Base-by-base conservation (phyloP, 495 filamentous ascomycete species). In the Xylaria acuta region DNA sequence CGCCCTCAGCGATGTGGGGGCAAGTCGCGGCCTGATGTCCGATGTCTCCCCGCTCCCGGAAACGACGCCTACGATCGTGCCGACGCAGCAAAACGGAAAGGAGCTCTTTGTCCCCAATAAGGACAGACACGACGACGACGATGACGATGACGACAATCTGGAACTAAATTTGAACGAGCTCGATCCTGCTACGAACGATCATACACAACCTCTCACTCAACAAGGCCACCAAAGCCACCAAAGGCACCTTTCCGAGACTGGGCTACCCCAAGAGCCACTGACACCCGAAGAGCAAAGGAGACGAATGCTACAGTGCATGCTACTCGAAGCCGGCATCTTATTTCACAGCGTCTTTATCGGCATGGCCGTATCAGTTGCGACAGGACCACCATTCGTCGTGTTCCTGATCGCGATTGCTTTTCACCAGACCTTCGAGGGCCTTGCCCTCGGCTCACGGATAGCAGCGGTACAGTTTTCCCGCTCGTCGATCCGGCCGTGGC, bases 341-440 rank as follows among this genome's bases (percentile, higher is more conserved):
- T 95, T 95, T 75, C 93, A 97, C 82, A 92, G 90, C 74, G 87
- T 97, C 49, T 97, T 97, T 76, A 97, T 97, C 75, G 93, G 93
- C 54, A 95, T 97, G 92, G 92, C 93, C 4, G 82, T 97, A 41
- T 93, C 90, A n/a, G 93, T 95, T 11, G 90, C 93, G 7, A 92
- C 90, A 0, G 93, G 92, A 0, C 90, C 92, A 7, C 87, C 90
- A 0, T 97, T 97, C 76, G 84, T 91, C 59, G 91, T 95, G 11
- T 92, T 97, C 72, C 85, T 97, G 0, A 84, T 94, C 47, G 93
- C 93, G 27, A 95, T 97, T 64, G 86, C 87, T 63, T 94, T 97
- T 76, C 93, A 97, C 70, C 93, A 92, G 79, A 87, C 86, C 20
- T 93, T 93, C 75, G 92, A 94, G 79, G 92, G 92, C 27, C 83